Conservation (phyloP, 768 basidiomycete species). For the Mycena chlorophos region DNA sequence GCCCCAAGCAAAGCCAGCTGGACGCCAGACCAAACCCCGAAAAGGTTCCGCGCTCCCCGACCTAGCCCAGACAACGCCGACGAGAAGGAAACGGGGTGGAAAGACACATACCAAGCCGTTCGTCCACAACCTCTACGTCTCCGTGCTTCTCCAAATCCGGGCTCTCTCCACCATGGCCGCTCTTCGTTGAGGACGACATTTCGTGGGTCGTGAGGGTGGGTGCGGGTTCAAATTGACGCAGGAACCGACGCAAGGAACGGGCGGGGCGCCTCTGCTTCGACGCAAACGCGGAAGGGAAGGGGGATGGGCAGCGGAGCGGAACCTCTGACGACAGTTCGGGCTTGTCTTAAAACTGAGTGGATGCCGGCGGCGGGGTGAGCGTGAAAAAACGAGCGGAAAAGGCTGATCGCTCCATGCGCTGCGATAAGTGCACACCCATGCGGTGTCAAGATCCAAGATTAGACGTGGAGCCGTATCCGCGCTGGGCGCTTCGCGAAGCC, state of each 20-base stretch:
- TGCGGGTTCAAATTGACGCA: not conserved
- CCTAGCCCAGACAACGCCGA: not conserved
- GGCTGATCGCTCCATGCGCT: not conserved
- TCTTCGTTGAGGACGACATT: not conserved
- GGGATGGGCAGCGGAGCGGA: not conserved
- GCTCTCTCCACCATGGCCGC: not conserved
- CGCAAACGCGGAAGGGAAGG: not conserved
- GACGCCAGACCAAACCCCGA: not conserved
- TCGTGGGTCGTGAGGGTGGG: not conserved
- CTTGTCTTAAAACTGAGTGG: not conserved
- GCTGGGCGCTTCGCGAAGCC: no score
- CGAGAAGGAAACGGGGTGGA: not conserved
- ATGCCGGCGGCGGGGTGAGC: not conserved
- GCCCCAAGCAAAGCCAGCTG: not conserved
- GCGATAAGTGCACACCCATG: no score
- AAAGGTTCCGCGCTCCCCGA: not conserved
- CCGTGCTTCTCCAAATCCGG: not conserved
- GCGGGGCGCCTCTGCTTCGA: not conserved
- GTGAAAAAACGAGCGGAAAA: not conserved
- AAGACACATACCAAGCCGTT: not conserved
- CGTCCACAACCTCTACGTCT: not conserved
- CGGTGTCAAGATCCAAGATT: no score
- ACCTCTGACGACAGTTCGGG: not conserved
- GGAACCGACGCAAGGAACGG: not conserved
- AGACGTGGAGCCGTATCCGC: no score